Percentiles rank a stretch among this genome's conserved stretches.
Conservation (phyloP, 108 stramenopile genomes). For the Epipyxis sp. region DNA sequence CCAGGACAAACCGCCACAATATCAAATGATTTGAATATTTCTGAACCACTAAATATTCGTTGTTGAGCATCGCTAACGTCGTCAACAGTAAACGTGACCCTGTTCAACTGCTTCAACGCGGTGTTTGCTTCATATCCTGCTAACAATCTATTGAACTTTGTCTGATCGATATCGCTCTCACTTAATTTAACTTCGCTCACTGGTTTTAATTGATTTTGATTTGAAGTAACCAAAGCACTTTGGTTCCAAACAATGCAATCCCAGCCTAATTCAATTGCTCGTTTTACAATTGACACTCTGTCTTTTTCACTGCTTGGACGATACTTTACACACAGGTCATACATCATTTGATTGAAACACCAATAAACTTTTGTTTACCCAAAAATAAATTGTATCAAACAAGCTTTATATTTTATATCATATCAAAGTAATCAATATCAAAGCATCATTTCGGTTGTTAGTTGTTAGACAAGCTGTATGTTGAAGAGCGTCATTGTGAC, state of each 20-base stretch:
- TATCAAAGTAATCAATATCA: background rate
- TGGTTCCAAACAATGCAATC: background rate
- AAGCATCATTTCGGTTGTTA: too few species aligned
- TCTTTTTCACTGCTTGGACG: slow-evolving; percentile 4
- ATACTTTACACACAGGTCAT: background rate
- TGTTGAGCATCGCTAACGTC: background rate
- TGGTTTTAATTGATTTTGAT: background rate
- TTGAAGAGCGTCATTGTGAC: too few species aligned
- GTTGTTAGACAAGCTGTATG: too few species aligned
- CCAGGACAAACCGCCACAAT: background rate
- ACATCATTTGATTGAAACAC: background rate
- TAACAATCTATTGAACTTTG: background rate
- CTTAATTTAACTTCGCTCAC: too few species aligned
- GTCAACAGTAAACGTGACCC: background rate
- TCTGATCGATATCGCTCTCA: background rate
- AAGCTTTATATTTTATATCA: too few species aligned
- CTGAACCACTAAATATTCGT: background rate
- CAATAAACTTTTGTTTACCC: background rate
- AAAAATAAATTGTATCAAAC: background rate
- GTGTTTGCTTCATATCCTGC: background rate
- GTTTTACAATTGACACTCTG: background rate
- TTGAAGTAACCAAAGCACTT: background rate
- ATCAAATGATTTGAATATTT: background rate
- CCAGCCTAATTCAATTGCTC: background rate
- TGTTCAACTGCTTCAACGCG: background rate